phyloP scores from a whole-genome alignment of 108 stramenopile species.

The Bacterosira constricta region DNA sequence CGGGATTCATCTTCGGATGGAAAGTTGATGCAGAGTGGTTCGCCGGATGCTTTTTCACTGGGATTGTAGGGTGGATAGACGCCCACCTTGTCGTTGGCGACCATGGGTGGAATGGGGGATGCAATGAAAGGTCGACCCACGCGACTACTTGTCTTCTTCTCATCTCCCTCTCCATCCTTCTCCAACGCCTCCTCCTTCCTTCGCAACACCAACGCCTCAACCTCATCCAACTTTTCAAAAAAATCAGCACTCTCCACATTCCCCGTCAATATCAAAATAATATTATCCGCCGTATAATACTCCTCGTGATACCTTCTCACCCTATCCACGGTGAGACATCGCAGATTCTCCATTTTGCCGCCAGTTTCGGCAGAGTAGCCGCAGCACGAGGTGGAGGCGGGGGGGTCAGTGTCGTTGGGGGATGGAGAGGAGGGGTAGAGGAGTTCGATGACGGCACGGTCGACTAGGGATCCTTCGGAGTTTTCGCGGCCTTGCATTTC shows the following conservation, averaged over 20 bases:
- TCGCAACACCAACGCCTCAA: constrained; percentile 35
- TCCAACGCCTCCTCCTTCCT: too few species aligned
- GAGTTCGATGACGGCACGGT: constrained; percentile 37
- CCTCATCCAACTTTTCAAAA: constrained; percentile 43
- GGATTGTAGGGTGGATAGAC: constrained; percentile 30
- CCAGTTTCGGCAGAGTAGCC: constrained; percentile 53
- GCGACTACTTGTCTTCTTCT: not conserved
- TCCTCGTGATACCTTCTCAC: constrained; percentile 47
- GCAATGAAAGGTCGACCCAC: constrained; percentile 40
- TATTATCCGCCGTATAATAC: constrained; percentile 47
- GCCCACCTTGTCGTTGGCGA: constrained; percentile 3
- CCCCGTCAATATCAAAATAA: constrained; percentile 40
- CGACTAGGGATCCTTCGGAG: constrained; percentile 40
- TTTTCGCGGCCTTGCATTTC: constrained; percentile 58
- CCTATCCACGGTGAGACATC: constrained; percentile 29
- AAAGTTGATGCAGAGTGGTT: constrained; percentile 28
- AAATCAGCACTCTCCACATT: constrained; percentile 39
- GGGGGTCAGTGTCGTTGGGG: not conserved
- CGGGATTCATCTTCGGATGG: constrained; percentile 52
- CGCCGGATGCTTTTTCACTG: not conserved
- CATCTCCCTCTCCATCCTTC: not conserved
- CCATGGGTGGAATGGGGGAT: constrained; percentile 38
- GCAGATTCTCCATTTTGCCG: constrained; percentile 44
- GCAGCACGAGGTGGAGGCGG: constrained; percentile 9
- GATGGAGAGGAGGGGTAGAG: constrained; percentile 32